phyloP scores from a whole-genome alignment of 2,329 filamentous ascomycete genomes.

The Chaetomium sp. region DNA sequence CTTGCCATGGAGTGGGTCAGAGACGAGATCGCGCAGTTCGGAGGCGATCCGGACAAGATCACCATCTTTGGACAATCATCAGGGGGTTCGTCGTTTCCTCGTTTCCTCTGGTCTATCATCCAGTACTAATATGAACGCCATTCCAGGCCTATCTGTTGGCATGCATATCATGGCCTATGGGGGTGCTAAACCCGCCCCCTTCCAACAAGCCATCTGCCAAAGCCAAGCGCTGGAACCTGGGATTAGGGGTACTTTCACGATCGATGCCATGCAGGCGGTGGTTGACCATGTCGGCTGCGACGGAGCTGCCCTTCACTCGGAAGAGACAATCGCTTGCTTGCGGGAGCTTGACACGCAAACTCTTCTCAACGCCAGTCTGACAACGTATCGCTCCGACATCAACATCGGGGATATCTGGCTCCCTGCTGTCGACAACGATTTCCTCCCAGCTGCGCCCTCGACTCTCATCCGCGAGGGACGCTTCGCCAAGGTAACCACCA shows the following conservation, averaged over 20 bases:
- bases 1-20: constrained; percentile 37
- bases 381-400: constrained; percentile 8
- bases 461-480: constrained; percentile 10
- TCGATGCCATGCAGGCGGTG: constrained; percentile 9
- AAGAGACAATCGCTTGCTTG: constrained; percentile 12
- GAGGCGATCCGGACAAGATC: constrained; percentile 36
- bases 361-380: constrained; percentile 8
- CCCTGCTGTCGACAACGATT: constrained; percentile 16
- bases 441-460: constrained; percentile 12
- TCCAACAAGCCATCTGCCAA: constrained; percentile 33
- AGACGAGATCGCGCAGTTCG: constrained; percentile 38
- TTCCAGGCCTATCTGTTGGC: constrained; percentile 11
- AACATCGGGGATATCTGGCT: constrained; percentile 22
- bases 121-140: background rate
- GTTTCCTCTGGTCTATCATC: background rate
- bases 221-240: constrained; percentile 18
- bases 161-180: constrained; percentile 38
- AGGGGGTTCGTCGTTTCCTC: background rate
- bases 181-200: constrained; percentile 39
- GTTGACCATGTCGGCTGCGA: constrained; percentile 15
- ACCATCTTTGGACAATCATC: constrained; percentile 18
- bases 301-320: background rate
- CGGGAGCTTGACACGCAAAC: background rate
- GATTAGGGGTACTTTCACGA: constrained; percentile 11
- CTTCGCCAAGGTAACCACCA: constrained; percentile 19